Percentiles rank a stretch among this genome's conserved stretches.
These are phyloP conservation scores for Pilaira anomala DNA, from an alignment of 192 early-diverging fungal genomes.

Conservation along the genomic window DNA sequence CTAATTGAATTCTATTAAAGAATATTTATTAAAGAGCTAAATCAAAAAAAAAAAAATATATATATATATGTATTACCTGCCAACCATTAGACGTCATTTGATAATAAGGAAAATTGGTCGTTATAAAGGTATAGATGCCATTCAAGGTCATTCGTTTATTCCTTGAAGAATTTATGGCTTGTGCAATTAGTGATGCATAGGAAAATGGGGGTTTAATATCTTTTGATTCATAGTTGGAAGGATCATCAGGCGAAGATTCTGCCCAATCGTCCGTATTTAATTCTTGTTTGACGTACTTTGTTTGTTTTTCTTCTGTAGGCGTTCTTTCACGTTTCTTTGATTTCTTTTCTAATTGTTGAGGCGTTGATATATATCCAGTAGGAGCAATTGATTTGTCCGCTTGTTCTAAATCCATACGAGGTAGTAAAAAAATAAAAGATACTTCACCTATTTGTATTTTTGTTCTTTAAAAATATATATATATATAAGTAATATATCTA, in stretches of 20 bases:
- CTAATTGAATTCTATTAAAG: slow-evolving; percentile 81
- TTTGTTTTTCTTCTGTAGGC: not conserved
- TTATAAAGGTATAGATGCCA: slow-evolving; percentile 90
- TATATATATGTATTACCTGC: slow-evolving; percentile 61
- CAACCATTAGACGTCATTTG: slow-evolving; percentile 83
- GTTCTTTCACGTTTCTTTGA: not conserved
- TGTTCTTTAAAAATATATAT: slow-evolving; percentile 39
- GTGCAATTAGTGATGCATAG: slow-evolving; percentile 86
- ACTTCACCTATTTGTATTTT: slow-evolving; percentile 81
- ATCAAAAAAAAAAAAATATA: not conserved
- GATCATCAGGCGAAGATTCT: slow-evolving; percentile 5
- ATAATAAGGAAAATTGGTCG: slow-evolving; percentile 84
- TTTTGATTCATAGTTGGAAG: slow-evolving; percentile 15
- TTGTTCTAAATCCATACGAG: slow-evolving; percentile 47
- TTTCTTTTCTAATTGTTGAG: slow-evolving; percentile 24
- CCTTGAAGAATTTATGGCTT: slow-evolving; percentile 78
- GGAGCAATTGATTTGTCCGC: slow-evolving; percentile 1
- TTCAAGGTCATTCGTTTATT: slow-evolving; percentile 78
- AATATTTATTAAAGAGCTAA: not conserved
- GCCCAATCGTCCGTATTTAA: not conserved
- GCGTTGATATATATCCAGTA: slow-evolving; percentile 21
- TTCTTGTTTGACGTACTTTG: not conserved
- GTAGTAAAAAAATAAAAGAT: slow-evolving; percentile 76
- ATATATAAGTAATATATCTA: not conserved
- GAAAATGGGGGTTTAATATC: slow-evolving; percentile 77